phyloP scores from a whole-genome alignment of 352 stramenopile species.

The Pythium graminicola region DNA sequence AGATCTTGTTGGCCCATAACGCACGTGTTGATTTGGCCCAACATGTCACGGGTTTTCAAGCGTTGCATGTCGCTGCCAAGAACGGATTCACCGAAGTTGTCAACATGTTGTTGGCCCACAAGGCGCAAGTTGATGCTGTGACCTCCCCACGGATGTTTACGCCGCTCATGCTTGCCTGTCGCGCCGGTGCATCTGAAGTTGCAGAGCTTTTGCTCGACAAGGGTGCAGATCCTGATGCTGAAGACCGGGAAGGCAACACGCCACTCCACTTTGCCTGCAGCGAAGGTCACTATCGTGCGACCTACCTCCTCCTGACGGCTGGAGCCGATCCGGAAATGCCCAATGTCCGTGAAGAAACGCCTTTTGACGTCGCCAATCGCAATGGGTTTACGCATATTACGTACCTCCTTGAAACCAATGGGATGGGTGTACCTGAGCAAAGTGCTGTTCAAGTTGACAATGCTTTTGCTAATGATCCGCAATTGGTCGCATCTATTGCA shows the following conservation, averaged over 20 bases:
- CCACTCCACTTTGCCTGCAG: slow-evolving; percentile 71
- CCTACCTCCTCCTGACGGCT: slow-evolving; percentile 73
- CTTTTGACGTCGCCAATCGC: slow-evolving; percentile 66
- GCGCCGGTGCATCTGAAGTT: slow-evolving; percentile 45
- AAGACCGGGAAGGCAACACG: slow-evolving; percentile 77
- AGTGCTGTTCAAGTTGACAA: slow-evolving; percentile 55
- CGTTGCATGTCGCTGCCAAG: slow-evolving; percentile 61
- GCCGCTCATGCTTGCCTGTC: slow-evolving; percentile 64
- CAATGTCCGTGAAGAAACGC: slow-evolving; percentile 69
- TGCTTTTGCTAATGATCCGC: slow-evolving; percentile 52
- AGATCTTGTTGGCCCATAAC: slow-evolving; percentile 57
- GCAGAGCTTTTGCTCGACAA: slow-evolving; percentile 67
- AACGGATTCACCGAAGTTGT: slow-evolving; percentile 42
- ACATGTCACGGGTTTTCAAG: slow-evolving; percentile 40
- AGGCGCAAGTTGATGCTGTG: slow-evolving; percentile 43
- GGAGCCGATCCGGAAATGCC: slow-evolving; percentile 81
- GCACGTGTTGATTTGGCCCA: slow-evolving; percentile 33
- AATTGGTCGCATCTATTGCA: slow-evolving; percentile 51
- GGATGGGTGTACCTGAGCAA: slow-evolving; percentile 46
- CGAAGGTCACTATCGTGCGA: slow-evolving; percentile 68
- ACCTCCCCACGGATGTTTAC: slow-evolving; percentile 43
- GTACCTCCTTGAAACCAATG: slow-evolving; percentile 76
- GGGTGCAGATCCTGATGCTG: slow-evolving; percentile 64
- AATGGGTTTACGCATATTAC: slow-evolving; percentile 65
- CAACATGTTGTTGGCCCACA: slow-evolving; percentile 33